Percentiles rank a stretch among this genome's conserved stretches.
Evolutionary conservation across 228 moss, liverwort and hornwort genomes (phyloP).

Genomic region (Sphagnum fallax): DNA sequence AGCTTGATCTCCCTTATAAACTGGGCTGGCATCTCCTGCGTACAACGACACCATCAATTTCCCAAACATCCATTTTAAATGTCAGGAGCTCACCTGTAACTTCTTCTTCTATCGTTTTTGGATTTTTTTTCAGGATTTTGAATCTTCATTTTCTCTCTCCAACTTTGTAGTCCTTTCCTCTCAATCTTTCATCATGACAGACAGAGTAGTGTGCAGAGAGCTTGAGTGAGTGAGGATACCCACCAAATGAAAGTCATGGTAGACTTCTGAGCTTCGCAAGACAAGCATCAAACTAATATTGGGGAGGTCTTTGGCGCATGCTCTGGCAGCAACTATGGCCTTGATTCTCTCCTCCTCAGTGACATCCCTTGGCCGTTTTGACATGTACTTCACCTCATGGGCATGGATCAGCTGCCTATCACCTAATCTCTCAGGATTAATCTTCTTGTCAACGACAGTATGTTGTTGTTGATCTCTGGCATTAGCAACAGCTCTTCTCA

Average conservation of each 20-base stretch:
- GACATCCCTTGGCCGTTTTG: not conserved
- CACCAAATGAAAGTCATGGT: conserved; percentile 20
- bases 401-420: too few relatives aligned
- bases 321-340: not conserved
- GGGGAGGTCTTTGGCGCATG: conserved; percentile 7
- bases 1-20: conserved; percentile 15
- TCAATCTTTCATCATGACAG: not conserved
- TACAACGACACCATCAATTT: too few relatives aligned
- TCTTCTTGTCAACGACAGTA: too few relatives aligned
- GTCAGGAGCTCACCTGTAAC: not conserved
- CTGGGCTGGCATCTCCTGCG: conserved; percentile 13
- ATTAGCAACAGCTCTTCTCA: too few relatives aligned
- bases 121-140: too few relatives aligned
- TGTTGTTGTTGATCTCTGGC: too few relatives aligned
- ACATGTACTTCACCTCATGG: too few relatives aligned
- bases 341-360: conserved; percentile 4
- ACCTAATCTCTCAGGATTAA: too few relatives aligned
- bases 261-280: conserved; percentile 26
- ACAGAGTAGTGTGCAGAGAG: not conserved
- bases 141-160: too few relatives aligned
- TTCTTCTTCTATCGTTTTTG: not conserved
- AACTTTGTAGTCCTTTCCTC: too few relatives aligned
- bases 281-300: conserved; percentile 14
- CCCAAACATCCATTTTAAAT: too few relatives aligned
- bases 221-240: not conserved